Base-by-base conservation (phyloP, 106 monocot species). In the Dactylorhiza incarnata region DNA sequence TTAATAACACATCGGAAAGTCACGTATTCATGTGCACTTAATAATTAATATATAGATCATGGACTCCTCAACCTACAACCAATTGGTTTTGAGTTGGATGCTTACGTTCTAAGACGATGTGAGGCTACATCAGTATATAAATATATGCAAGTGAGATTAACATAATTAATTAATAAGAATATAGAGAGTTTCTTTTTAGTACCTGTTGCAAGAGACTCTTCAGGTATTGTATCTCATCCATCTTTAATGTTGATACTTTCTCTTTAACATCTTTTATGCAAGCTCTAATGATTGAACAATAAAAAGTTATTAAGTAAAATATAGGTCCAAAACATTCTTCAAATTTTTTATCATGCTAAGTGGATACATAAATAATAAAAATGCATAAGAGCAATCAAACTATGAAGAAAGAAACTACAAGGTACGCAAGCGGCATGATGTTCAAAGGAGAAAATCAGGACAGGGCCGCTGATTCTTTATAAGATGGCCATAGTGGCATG, bases 211-310 rank as follows among this genome's bases (percentile, higher is more conserved):
- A 72, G 5, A 72, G 23, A 72, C 22, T 23, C 23, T 72, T 45
- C 44, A 72, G 72, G 23, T 72, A 22, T 13, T 72, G 72, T 12
- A 72, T 48, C 44, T 72, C 72, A 48, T 72, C 72, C 72, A 49
- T 49, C 72, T 72, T 72, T 72, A 72, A 13, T 49, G 19, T 49
- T 20, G 23, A 72, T 45, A 72, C 0, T 23, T 24, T 72, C 22
- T 72, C 72, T 72, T 49, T 72, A 49, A 23, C 15, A 72, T 72
- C 72, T 49, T 22, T 10, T 48, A 72, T 49, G 22, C 9, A 20
- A 44, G 48, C 49, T 22, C 72, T 72, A 22, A 20, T 49, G 48
- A 12, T 46, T 49, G 9, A 72, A 65, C 0, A 65, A 65, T 65
- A 12, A 65, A 37, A 37, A 2, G 26, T 29, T 65, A 13, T 29